A percentile compares a stretch with the other conserved stretches of the same genome.
These are phyloP conservation scores for Pseudozyma thailandica DNA, from an alignment of 1,284 basidiomycete genomes.

Conservation along the genomic window DNA sequence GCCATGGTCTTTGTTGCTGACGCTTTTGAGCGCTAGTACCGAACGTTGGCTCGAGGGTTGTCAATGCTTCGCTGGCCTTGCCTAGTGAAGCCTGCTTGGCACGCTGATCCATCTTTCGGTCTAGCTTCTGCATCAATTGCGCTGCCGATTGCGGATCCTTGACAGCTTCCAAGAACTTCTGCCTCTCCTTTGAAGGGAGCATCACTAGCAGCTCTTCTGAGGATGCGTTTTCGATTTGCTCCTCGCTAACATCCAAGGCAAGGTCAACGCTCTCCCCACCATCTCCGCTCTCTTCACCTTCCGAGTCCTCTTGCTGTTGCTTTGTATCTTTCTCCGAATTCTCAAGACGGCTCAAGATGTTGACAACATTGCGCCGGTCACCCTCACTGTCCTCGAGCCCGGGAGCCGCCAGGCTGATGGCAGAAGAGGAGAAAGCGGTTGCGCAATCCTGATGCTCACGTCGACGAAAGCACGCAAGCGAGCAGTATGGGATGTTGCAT, in stretches of 20 bases:
- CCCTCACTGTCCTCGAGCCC: constrained; percentile 12
- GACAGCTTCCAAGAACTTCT: constrained; percentile 34
- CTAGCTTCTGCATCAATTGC: constrained; percentile 20
- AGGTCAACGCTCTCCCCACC: constrained; percentile 13
- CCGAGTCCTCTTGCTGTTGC: constrained; percentile 5
- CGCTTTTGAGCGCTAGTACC: neutral
- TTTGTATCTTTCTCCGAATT: constrained; percentile 6
- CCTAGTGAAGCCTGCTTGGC: neutral
- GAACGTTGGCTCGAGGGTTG: neutral
- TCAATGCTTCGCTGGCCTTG: constrained; percentile 6
- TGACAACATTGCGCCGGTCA: constrained; percentile 28
- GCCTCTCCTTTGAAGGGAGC: constrained; percentile 43
- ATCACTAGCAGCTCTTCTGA: constrained; percentile 41
- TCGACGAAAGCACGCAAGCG: constrained; percentile 53
- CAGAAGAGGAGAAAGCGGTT: constrained; percentile 36
- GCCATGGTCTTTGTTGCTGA: constrained; percentile 6
- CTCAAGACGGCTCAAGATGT: constrained; percentile 31
- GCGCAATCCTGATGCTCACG: constrained; percentile 48
- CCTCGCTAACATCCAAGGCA: neutral
- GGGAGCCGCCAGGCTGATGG: constrained; percentile 6
- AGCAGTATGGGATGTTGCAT: constrained; percentile 62
- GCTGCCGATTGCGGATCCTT: constrained; percentile 27
- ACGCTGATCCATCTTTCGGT: constrained; percentile 21
- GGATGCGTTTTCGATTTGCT: constrained; percentile 27
- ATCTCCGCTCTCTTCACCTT: constrained; percentile 10